Evolutionary conservation across 2,329 filamentous ascomycete genomes (phyloP), one percentile per base, ranked within the genome.

Genomic region (Grosmannia serpens): DNA sequence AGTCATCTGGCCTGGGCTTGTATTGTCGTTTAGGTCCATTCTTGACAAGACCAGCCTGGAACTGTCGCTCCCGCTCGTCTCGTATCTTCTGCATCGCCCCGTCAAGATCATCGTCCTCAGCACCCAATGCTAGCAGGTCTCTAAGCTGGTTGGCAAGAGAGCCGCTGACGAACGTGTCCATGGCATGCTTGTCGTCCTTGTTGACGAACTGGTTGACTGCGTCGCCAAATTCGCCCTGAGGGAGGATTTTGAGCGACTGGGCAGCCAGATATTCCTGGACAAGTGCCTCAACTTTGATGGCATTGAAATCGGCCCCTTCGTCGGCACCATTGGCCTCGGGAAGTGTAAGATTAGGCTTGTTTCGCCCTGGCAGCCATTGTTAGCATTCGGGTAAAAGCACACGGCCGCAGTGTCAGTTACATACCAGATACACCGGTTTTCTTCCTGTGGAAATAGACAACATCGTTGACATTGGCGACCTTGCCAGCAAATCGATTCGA

Each of bases 381-480:
- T 20, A 50, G 47, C 17, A 29, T 17, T 52, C 41, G 55, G 49
- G 54, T 38, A 29, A 38, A 31, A 55, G 27, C 1, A 29, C 29
- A 26, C 29, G 27, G 55, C 31, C n/a, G 10, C 31, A 49, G 31
- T 9, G 35, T 6, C 15, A n/a, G 13, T 20, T 10, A 51, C 74
- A 64, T 71, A 77, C 77, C 76, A 7, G 73, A 74, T 5, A 72
- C 67, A 1, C 70, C 72, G n/a, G 82, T 81, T 73, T 96, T 97
- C 73, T 92, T 96, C 58, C 89, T 84, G 70, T 96, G 86, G 69
- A 95, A 97, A 67, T 92, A 88, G 0, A 99, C 85, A 0, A 99
- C 90, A 65, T 99, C 94, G 64, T 91, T 95, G 11, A 86, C 85
- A 68, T 99, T 99, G 60, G 94, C 94, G 1, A 99, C 92, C 67